Percentiles rank a stretch among this genome's conserved stretches.
phyloP scores from a whole-genome alignment of 2,329 filamentous ascomycete genomes.

The Alternaria metachromatica region DNA sequence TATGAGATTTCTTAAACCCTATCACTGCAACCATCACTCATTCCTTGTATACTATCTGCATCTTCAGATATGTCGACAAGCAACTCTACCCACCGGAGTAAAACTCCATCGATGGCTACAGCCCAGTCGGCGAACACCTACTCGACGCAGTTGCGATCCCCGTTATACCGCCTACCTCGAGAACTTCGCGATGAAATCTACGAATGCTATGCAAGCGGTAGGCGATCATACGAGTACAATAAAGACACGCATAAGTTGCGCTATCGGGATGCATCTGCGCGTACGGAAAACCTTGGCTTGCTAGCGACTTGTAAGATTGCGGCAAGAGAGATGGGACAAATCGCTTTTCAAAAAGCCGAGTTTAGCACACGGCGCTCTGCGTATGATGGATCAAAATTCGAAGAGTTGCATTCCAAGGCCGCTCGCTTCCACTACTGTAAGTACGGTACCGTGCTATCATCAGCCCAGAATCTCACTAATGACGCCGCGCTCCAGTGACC shows the following conservation, averaged over 20 bases:
- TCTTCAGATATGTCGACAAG: neutral
- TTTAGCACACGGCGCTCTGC: neutral
- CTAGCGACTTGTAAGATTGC: neutral
- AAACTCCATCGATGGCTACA: neutral
- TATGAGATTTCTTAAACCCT: neutral
- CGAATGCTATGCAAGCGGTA: neutral
- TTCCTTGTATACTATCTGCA: neutral
- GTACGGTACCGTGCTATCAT: too few relatives aligned
- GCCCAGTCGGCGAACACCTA: neutral
- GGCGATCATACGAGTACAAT: neutral
- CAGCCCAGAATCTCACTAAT: too few relatives aligned
- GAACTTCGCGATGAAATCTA: neutral
- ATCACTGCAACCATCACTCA: neutral
- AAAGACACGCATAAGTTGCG: neutral
- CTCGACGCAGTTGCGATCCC: neutral
- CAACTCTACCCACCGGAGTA: neutral
- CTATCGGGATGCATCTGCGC: neutral
- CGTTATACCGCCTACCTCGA: neutral
- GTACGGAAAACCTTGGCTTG: neutral
- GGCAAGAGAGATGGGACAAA: rapidly evolving
- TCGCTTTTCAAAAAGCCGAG: neutral
- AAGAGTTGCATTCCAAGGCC: too few relatives aligned
- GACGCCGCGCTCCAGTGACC: too few relatives aligned
- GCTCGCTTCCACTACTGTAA: neutral
- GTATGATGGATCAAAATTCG: neutral